Evolutionary conservation across 208 protist genomes (phyloP), one percentile per base, ranked within the genome.

Genomic region (Leishmania amazonensis): DNA sequence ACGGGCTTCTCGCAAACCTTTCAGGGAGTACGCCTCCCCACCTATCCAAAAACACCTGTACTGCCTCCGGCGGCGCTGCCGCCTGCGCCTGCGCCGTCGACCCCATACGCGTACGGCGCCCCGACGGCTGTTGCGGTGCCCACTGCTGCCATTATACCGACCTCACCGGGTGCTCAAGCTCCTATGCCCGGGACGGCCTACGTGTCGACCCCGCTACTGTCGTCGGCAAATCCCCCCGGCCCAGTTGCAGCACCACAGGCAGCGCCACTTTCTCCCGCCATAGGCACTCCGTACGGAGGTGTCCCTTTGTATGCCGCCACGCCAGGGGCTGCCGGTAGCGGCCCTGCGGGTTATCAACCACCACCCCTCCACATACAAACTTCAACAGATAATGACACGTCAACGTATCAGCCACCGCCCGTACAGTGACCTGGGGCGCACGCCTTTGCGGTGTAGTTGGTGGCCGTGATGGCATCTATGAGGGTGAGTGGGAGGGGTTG

Each of bases 61-160:
- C 84, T 96, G 45, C 86, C 87, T 15, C 88, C 91, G 1, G 72
- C 81, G n/a, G 87, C 91, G 47, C 79, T 95, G 3, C 89, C 93
- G 1, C 84, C 89, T 17, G 88, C 83, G 1, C 84, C 90, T 38
- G 76, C 45, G 9, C 31, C 42, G 42, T 58, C 76, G 19, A 58
- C 65, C 19, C 76, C 49, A 24, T 73, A 51, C 57, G 35, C 57
- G 1, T 45, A 28, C 35, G 6, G 57, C 24, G 40, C n/a, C 54
- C 38, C n/a, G 21, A 40, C 35, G 3, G 38, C 75, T 60, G 19
- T 1, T 65, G 75, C 31, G 8, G 53, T n/a, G 11, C 8, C 35
- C 24, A 49, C 38, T 45, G 35, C 9, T 31, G 38, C 28, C 75
- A 35, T 51, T 9, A 31, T 28, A 47, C 13, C 75, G 40, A 31